Evolutionary conservation across 1,139 yeast genomes (phyloP).

Genomic region (Casaregolazyma lundiana): DNA sequence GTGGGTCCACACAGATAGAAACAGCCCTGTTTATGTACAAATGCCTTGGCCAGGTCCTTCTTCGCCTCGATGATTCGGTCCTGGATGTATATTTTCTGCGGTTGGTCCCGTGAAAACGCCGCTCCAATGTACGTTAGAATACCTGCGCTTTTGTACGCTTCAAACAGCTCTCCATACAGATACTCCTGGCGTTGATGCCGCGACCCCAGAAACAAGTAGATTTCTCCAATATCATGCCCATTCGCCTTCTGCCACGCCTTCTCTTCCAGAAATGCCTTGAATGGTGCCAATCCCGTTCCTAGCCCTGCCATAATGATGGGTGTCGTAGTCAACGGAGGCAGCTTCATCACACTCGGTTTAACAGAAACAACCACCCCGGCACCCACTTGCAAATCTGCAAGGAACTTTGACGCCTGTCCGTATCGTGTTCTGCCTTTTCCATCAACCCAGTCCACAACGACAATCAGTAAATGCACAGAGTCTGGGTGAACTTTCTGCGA

Average conservation of each 20-base stretch:
- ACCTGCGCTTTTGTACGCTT: constrained; percentile 90
- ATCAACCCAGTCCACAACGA: constrained; percentile 96
- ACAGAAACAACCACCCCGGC: constrained; percentile 89
- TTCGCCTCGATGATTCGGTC: constrained; percentile 82
- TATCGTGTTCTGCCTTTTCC: constrained; percentile 78
- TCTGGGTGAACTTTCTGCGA: constrained; percentile 90
- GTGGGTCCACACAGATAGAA: constrained; percentile 98
- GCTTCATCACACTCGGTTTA: constrained; percentile 95
- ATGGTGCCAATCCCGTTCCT: constrained; percentile 98
- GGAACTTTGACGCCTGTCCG: constrained; percentile 92
- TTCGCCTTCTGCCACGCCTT: constrained; percentile 89
- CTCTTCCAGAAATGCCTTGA: constrained; percentile 95
- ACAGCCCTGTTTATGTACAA: constrained; percentile 73
- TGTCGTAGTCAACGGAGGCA: constrained; percentile 79
- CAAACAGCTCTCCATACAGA: constrained; percentile 95
- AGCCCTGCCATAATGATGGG: constrained; percentile 97
- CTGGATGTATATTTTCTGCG: constrained; percentile 90
- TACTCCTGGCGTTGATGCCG: constrained; percentile 96
- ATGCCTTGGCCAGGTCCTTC: constrained; percentile 69
- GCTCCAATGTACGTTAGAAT: constrained; percentile 94
- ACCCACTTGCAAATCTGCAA: constrained; percentile 75
- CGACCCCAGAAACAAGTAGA: constrained; percentile 86
- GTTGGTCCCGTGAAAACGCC: constrained; percentile 97
- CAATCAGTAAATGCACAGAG: constrained; percentile 86
- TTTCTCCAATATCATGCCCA: constrained; percentile 85